Evolutionary conservation across 257 asterid genomes (phyloP), one percentile per base, ranked within the genome.

Genomic region (Marsdenia floribunda): DNA sequence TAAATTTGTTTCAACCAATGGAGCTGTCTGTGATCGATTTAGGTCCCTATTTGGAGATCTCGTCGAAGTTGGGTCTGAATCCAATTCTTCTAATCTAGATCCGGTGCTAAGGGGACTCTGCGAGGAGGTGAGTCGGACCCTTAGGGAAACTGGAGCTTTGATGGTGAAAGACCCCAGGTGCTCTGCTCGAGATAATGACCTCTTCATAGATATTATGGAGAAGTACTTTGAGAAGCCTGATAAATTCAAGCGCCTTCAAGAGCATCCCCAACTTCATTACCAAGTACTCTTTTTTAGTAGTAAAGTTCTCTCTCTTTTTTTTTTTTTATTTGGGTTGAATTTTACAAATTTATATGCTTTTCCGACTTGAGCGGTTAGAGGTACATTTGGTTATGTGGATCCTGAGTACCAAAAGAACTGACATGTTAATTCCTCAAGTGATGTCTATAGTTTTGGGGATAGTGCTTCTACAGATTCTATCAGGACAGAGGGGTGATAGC

Each of bases 131-230:
- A 90, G 97, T 76, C 91, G 88, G 83, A 89, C 93, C 89, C 97
- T 94, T 77, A 84, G 72, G 52, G 96, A 94, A 57, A 92, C 96
- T 58, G 99, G 99, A 61, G 99, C 99, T 77, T 83, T 94, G 73
- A 86, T 94, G 22, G 91, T 94, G 66, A 92, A 94, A 75, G 99
- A 94, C 76, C 99, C 99, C 5, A 88, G 99, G 65, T 94, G 98
- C 76, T 84, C 96, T 22, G 91, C 88, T 11, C 76, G 82, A 50
- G 99, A 92, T 82, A 94, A 92, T 78, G 99, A 94, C 77, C 79
- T 82, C 13, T 90, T 94, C 79, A 80, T 94, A 38, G 96, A 94
- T 71, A 92, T 94, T 98, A 94, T 94, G 98, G 98, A 94, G 81
- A 88, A 79, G 38, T 94, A 86, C 79, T 94, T 90, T 83, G 88